phyloP scores from a whole-genome alignment of 306 rosid species.

The Alnus rubra region DNA sequence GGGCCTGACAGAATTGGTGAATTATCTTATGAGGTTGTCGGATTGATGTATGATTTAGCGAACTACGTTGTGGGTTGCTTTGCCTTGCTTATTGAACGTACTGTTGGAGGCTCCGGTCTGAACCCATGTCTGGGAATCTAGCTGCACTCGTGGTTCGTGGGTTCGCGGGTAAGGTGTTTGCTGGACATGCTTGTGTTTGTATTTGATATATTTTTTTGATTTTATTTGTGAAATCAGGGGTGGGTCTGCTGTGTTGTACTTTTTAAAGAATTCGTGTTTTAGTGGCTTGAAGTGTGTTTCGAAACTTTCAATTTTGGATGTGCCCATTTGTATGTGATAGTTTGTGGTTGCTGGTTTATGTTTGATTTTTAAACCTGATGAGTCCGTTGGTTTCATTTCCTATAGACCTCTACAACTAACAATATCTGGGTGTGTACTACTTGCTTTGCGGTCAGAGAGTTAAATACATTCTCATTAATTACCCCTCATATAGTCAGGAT shows the following conservation, averaged over 20 bases:
- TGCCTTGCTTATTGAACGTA: neutral
- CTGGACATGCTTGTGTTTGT: neutral
- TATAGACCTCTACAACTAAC: neutral
- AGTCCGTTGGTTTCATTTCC: neutral
- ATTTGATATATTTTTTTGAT: neutral
- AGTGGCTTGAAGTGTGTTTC: neutral
- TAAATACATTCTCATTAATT: neutral
- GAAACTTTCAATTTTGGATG: neutral
- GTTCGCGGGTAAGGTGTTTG: slow-evolving; percentile 38
- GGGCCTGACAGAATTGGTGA: neutral
- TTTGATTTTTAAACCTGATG: neutral
- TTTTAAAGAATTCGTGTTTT: neutral
- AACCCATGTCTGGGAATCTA: slow-evolving; percentile 38
- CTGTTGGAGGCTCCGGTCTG: neutral
- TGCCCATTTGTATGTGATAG: neutral
- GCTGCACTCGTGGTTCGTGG: slow-evolving; percentile 24
- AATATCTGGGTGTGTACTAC: neutral
- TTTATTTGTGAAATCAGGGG: neutral
- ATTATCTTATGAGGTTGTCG: neutral
- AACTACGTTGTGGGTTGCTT: slow-evolving; percentile 13
- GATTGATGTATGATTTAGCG: neutral
- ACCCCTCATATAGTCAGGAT: neutral
- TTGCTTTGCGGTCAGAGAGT: neutral
- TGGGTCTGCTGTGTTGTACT: neutral
- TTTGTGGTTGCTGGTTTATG: neutral